phyloP scores from a whole-genome alignment of 371 early-diverging fungal species.

The Haplosporangium sp. region DNA sequence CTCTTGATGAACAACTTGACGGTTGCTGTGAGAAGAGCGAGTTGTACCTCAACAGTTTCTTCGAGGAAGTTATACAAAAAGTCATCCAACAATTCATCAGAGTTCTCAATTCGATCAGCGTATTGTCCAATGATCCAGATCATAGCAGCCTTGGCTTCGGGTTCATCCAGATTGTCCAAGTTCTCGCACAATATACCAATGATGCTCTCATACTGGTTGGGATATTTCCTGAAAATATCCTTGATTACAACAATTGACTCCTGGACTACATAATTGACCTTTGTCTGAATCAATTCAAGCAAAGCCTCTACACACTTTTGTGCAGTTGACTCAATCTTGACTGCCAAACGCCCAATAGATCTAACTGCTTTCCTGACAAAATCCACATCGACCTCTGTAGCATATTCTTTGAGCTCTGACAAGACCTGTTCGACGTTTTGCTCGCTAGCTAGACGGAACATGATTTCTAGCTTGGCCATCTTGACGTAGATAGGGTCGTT shows the following conservation, averaged over 20 bases:
- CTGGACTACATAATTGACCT: constrained; percentile 93
- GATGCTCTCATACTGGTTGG: constrained; percentile 87
- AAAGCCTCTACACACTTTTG: constrained; percentile 90
- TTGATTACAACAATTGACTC: constrained; percentile 93
- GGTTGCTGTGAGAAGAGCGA: constrained; percentile 92
- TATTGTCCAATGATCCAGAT: constrained; percentile 98
- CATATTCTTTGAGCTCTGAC: constrained; percentile 94
- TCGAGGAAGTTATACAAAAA: constrained; percentile 82
- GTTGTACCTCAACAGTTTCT: constrained; percentile 86
- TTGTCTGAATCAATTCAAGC: constrained; percentile 90
- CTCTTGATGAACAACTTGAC: constrained; percentile 95
- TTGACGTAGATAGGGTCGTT: constrained; percentile 99
- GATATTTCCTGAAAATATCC: constrained; percentile 96
- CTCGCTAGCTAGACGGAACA: constrained; percentile 87
- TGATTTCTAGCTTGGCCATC: constrained; percentile 95
- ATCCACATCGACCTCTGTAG: constrained; percentile 97
- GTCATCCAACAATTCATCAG: constrained; percentile 81
- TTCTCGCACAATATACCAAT: constrained; percentile 91
- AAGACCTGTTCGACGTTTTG: constrained; percentile 92
- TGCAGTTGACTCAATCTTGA: constrained; percentile 90
- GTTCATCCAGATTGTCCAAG: constrained; percentile 90
- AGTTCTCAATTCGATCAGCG: constrained; percentile 91
- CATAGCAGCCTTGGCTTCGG: constrained; percentile 92
- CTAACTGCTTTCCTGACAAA: constrained; percentile 94
- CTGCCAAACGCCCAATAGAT: constrained; percentile 93